Base-by-base conservation (phyloP, 768 basidiomycete species). In the Dendrothele bispora region DNA sequence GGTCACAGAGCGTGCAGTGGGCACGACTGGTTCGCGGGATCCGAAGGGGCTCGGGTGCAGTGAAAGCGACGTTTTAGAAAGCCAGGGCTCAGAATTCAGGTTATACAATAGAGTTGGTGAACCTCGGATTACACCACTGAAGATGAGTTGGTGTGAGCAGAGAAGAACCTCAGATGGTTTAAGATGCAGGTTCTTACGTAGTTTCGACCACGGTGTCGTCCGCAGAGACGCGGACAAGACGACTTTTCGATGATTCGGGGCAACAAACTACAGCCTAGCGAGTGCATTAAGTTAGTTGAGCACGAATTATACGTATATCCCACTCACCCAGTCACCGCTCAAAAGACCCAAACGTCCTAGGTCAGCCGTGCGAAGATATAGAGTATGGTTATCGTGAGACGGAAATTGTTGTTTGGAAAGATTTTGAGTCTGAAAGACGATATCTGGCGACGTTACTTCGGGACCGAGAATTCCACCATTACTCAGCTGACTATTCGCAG, bases 271-370 rank as follows among this genome's bases (percentile, higher is more conserved):
- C 59, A 39, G 74, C 81, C 87, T 88, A 36, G 11, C n/a, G n/a
- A n/a, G 8, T 2, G 50, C 12, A 50, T n/a, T 20, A 20, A 20
- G 36, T 47, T 58, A 38, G 54, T 40, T 53, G 10, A 49, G 15
- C 40, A 49, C 26, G 12, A 18, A 52, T 26, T 38, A 7, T 17
- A 30, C 39, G 43, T 27, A 17, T 17, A 51, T 28, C 7, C 30
- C 21, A 29, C 74, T 37, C 63, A 88, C 91, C 91, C 91, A 93
- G 58, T 91, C 90, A 26, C 84, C 84, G 52, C 79, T 78, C 41
- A 89, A 70, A 5, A 84, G 61, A 12, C 91, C 89, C 34, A 88
- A 66, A 43, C 71, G 77, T 30, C 79, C 75, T 14, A 93, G 70
- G 49, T 87, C 83, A n/a, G 71, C 58, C 2, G 86, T 82, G 26